phyloP scores from a whole-genome alignment of 768 basidiomycete genomes.

The Neoboletus subvelutipes region DNA sequence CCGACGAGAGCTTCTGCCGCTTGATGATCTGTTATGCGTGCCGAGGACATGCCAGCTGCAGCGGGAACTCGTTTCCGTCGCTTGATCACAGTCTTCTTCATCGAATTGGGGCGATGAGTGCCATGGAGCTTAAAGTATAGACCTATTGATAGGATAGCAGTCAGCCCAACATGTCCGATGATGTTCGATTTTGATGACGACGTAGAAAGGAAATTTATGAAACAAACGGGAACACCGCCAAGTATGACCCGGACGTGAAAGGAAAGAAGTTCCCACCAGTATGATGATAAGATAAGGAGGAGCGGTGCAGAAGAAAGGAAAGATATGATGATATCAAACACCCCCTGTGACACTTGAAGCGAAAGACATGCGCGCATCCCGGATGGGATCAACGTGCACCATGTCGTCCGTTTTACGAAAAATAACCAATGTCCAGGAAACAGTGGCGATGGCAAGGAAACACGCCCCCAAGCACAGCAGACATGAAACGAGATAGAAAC shows the following conservation, averaged over 20 bases:
- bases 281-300: constrained; percentile 29
- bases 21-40: constrained; percentile 76
- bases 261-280: constrained; percentile 10
- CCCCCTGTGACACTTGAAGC: constrained; percentile 19
- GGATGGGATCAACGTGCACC: constrained; percentile 24
- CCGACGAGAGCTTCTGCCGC: constrained; percentile 88
- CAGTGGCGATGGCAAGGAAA: constrained; percentile 18
- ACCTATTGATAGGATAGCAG: constrained; percentile 47
- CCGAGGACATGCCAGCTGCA: constrained; percentile 49
- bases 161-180: constrained; percentile 12
- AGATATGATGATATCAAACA: constrained; percentile 21
- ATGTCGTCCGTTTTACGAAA: constrained; percentile 24
- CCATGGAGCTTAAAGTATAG: constrained; percentile 99
- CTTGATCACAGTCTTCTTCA: constrained; percentile 99
- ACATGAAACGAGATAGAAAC: constrained; percentile 36
- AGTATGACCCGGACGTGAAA: constrained; percentile 6
- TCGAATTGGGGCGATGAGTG: constrained; percentile 93
- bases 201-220: not conserved
- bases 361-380: constrained; percentile 18
- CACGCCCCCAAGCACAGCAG: constrained; percentile 25
- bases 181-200: not conserved
- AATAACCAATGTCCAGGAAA: constrained; percentile 3
- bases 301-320: constrained; percentile 9
- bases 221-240: not conserved
- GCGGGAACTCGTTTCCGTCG: constrained; percentile 96